A percentile compares a stretch with the other conserved stretches of the same genome.
These are phyloP conservation scores for Millerozyma acaciae DNA, from an alignment of 805 yeast species.

Conservation along the genomic window DNA sequence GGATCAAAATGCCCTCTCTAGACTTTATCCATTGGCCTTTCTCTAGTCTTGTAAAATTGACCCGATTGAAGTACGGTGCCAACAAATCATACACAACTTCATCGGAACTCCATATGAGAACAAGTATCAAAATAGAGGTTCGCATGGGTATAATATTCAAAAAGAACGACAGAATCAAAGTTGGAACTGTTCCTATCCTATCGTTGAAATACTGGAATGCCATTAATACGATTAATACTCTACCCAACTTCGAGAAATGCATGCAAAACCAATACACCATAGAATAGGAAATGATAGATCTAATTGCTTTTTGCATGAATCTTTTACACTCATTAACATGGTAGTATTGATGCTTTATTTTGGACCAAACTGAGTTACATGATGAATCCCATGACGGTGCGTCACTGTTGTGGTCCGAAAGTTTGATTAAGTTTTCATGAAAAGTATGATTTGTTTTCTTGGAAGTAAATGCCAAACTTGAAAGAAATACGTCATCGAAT, in stretches of 20 bases:
- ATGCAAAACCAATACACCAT: too few species aligned
- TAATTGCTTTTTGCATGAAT: constrained; percentile 22
- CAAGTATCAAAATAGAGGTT: constrained; percentile 33
- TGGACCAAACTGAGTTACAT: background rate
- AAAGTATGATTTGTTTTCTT: constrained; percentile 8
- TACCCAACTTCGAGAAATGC: constrained; percentile 45
- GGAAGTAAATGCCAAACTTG: constrained; percentile 39
- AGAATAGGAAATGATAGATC: too few species aligned
- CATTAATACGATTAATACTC: constrained; percentile 36
- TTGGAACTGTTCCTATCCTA: constrained; percentile 45
- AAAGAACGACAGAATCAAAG: constrained; percentile 33
- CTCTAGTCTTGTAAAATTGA: constrained; percentile 42
- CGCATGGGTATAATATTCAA: constrained; percentile 33
- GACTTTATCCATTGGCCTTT: constrained; percentile 47
- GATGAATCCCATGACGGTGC: background rate
- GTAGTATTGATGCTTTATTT: constrained; percentile 9
- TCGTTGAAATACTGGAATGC: constrained; percentile 43
- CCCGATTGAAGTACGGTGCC: constrained; percentile 46
- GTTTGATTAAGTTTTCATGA: constrained; percentile 12
- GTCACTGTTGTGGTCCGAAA: constrained; percentile 6
- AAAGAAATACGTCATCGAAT: constrained; percentile 37
- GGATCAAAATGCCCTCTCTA: constrained; percentile 53
- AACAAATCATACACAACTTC: constrained; percentile 45
- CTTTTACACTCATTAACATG: constrained; percentile 16
- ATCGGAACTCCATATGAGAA: constrained; percentile 45